Percentiles rank a stretch among this genome's conserved stretches.
phyloP scores from a whole-genome alignment of 805 yeast species.

The Saturnispora gosingensis region DNA sequence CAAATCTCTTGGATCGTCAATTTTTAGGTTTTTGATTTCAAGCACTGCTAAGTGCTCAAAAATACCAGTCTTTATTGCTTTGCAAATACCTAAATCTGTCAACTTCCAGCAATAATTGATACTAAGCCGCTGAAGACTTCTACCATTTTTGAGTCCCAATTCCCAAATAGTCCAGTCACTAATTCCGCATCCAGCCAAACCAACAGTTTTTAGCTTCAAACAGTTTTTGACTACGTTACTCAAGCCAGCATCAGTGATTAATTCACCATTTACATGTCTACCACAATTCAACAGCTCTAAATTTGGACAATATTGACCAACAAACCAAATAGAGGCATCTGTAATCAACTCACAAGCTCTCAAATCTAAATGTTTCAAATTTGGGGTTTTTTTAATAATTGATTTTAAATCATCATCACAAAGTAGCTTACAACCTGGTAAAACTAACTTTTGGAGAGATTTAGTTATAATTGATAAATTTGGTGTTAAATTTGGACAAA shows the following conservation, averaged over 20 bases:
- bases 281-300: slow-evolving; percentile 67
- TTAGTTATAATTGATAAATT: slow-evolving; percentile 35
- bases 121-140: slow-evolving; percentile 53
- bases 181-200: slow-evolving; percentile 81
- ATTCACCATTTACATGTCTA: slow-evolving; percentile 57
- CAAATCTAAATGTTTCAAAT: slow-evolving; percentile 57
- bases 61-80: slow-evolving; percentile 34
- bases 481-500: slow-evolving; percentile 69
- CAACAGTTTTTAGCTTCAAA: slow-evolving; percentile 51
- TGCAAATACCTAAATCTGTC: slow-evolving; percentile 24
- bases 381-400: slow-evolving; percentile 48
- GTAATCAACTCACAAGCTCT: slow-evolving; percentile 76
- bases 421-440: slow-evolving; percentile 64
- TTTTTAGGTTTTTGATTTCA: slow-evolving; percentile 59
- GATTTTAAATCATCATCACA: slow-evolving; percentile 49
- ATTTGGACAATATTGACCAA: slow-evolving; percentile 51
- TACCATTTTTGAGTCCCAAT: slow-evolving; percentile 43
- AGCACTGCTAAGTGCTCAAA: slow-evolving; percentile 59
- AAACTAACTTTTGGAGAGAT: slow-evolving; percentile 36
- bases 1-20: slow-evolving; percentile 53
- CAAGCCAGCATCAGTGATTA: slow-evolving; percentile 64
- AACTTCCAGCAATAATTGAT: slow-evolving; percentile 56
- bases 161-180: slow-evolving; percentile 79
- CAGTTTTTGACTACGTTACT: slow-evolving; percentile 49
- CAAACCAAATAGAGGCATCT: slow-evolving; percentile 64